Evolutionary conservation across 2,329 filamentous ascomycete genomes (phyloP).

Genomic region (Alternaria brassicicola): DNA sequence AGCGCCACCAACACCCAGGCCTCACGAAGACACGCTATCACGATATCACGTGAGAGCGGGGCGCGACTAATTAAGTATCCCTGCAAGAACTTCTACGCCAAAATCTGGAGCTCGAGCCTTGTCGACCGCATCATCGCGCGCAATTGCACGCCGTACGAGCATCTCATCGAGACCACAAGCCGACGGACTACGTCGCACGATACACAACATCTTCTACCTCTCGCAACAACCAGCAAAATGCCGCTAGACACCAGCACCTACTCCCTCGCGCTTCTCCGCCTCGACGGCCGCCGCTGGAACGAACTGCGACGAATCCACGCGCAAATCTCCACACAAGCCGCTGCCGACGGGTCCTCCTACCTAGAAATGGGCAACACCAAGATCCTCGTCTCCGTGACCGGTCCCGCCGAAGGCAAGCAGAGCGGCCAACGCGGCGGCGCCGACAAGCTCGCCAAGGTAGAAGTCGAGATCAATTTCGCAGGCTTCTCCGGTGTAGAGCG

Average conservation of each 20-base stretch:
- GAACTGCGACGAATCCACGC: slow-evolving; percentile 88
- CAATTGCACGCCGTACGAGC: not conserved
- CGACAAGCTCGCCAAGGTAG: slow-evolving; percentile 67
- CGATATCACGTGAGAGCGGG: slow-evolving; percentile 40
- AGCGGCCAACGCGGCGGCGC: slow-evolving; percentile 55
- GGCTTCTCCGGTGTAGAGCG: slow-evolving; percentile 89
- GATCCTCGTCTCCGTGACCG: slow-evolving; percentile 89
- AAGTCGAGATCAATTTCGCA: slow-evolving; percentile 82
- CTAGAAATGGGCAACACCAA: slow-evolving; percentile 98
- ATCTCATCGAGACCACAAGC: not conserved
- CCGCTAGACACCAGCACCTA: slow-evolving; percentile 95
- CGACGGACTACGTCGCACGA: not conserved
- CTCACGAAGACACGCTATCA: slow-evolving; percentile 22
- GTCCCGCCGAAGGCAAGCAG: slow-evolving; percentile 74
- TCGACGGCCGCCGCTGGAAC: slow-evolving; percentile 89
- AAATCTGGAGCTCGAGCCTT: slow-evolving; percentile 15
- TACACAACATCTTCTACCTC: not conserved
- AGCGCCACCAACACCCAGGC: not conserved
- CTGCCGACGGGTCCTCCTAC: slow-evolving; percentile 90
- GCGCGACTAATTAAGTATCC: slow-evolving; percentile 4
- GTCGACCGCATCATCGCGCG: slow-evolving; percentile 3
- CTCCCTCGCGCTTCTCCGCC: slow-evolving; percentile 73
- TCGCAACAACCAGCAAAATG: slow-evolving; percentile 59
- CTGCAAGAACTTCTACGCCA: slow-evolving; percentile 4
- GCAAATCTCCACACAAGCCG: slow-evolving; percentile 89